Evolutionary conservation across 257 asterid genomes (phyloP), one percentile per base, ranked within the genome.

Genomic region (Cynanchum wilfordii): DNA sequence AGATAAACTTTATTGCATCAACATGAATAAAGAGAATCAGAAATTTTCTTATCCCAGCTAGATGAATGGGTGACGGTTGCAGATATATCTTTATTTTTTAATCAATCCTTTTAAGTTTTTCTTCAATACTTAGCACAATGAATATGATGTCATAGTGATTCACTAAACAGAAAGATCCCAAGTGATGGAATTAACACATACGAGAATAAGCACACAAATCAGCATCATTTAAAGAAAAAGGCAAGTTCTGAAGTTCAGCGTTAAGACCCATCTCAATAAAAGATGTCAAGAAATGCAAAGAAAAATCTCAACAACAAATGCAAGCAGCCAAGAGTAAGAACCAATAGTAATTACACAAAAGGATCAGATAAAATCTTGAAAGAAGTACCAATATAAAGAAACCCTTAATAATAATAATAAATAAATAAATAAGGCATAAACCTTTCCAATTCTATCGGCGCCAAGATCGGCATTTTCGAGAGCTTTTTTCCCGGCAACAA

Each of bases 401-500:
- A 36, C 24, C 22, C 33, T 19, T 4, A 33, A 33, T 33, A 33
- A 33, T 36, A 7, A 42, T 2, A 38, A 4, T 2, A 38, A 38
- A 5, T 5, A 38, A 7, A 9, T 49, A 3, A 33, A 7, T 8
- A 17, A 63, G 33, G 33, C 44, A 56, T 38, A 11, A 42, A 85
- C 89, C 89, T 77, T 81, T 27, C 68, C 76, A 29, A 55, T 77
- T 29, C 51, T 74, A 52, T 81, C 87, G 10, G 68, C 79, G 36
- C 83, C 89, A 33, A 86, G 89, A 77, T 83, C 81, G 17, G 89
- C 87, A 81, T 74, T 45, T 57, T 85, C 87, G 10, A 85, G 84
- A 58, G 86, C 87, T 72, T 85, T 85, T 64, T 85, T 85, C 12
- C 87, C 89, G 58, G 87, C 89, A 47, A 86, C 89, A 77, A 83